phyloP scores from a whole-genome alignment of 2,329 filamentous ascomycete genomes.

The Dendrostoma leiphaemia region DNA sequence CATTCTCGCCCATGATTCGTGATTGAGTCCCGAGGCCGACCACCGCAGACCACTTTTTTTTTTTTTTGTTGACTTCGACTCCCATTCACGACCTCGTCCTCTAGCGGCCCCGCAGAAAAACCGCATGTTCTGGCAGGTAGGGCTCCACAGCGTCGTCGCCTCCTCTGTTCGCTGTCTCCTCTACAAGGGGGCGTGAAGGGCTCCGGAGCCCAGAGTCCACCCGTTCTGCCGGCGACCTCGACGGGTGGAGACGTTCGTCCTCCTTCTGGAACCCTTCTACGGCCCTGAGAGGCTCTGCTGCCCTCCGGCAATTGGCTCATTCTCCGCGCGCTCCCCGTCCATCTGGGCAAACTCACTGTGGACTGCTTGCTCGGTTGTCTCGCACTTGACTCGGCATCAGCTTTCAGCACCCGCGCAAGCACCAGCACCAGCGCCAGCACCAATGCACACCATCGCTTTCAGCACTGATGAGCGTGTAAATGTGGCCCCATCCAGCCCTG shows the following conservation, averaged over 20 bases:
- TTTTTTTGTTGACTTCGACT: background rate
- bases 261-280: slow-evolving; percentile 1
- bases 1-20: slow-evolving; percentile 10
- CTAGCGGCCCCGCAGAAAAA: background rate
- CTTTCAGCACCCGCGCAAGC: too few species aligned
- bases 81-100: background rate
- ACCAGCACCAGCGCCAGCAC: too few species aligned
- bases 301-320: slow-evolving; percentile 1
- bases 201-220: too few species aligned
- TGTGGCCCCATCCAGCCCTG: slow-evolving; percentile 16
- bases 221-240: too few species aligned
- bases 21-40: background rate
- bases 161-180: background rate
- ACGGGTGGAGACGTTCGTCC: background rate
- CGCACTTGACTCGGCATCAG: too few species aligned
- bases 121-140: background rate
- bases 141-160: background rate
- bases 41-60: slow-evolving; percentile 8
- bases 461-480: slow-evolving; percentile 8
- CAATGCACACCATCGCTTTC: slow-evolving; percentile 15
- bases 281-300: background rate
- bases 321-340: too few species aligned
- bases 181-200: too few species aligned
- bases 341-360: too few species aligned
- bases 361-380: too few species aligned